These are phyloP conservation scores for Phytophthora chlamydospora DNA, from an alignment of 352 stramenopile species.

Conservation along the genomic window DNA sequence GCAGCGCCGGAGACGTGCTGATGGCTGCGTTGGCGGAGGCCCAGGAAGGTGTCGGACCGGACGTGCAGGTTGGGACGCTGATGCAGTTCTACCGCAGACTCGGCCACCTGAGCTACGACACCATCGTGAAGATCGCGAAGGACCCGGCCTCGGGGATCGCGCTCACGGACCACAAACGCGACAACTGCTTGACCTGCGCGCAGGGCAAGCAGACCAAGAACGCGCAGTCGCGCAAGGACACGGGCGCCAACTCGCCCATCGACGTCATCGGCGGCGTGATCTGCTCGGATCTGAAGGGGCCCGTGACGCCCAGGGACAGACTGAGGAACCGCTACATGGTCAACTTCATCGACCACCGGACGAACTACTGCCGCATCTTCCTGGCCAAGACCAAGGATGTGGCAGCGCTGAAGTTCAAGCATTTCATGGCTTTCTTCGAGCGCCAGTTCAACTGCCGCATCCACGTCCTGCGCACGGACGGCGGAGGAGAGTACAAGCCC, in stretches of 20 bases:
- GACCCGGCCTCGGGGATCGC: not conserved
- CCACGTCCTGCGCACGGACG: conserved; percentile 12
- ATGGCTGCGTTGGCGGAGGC: too few relatives aligned
- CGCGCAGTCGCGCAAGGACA: not conserved
- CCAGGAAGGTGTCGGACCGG: too few relatives aligned
- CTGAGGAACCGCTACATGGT: conserved; percentile 8
- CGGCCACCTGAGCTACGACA: conserved; percentile 3
- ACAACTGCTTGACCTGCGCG: not conserved
- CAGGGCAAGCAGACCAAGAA: conserved; percentile 10
- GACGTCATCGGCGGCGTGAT: conserved; percentile 3
- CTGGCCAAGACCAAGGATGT: conserved; percentile 5
- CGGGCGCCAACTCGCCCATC: conserved; percentile 5
- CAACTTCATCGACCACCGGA: conserved; percentile 10
- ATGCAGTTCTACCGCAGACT: not conserved
- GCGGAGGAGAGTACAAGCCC: conserved; percentile 25
- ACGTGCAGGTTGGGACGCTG: not conserved
- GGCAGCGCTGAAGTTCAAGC: conserved; percentile 3
- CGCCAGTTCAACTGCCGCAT: conserved; percentile 3
- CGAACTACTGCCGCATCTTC: conserved; percentile 17
- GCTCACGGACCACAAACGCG: not conserved
- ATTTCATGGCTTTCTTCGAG: conserved; percentile 9
- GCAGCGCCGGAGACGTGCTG: too few relatives aligned
- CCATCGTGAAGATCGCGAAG: conserved; percentile 2
- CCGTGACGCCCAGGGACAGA: too few relatives aligned
- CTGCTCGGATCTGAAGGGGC: not conserved